Conservation (phyloP, 306 rosid species). For the Crotalaria pallida region DNA sequence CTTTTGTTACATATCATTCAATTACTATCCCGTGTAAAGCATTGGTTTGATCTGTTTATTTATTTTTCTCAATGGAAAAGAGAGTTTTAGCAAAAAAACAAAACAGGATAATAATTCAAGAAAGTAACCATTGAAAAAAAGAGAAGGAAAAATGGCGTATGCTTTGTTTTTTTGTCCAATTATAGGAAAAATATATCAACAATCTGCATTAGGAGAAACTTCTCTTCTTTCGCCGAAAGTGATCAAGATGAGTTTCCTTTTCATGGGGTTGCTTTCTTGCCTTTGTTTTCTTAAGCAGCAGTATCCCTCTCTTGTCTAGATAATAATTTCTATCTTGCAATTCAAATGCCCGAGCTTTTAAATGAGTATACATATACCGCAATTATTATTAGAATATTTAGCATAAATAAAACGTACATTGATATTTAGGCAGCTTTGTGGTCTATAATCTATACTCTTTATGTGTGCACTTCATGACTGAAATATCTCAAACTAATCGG, state of each 20-base stretch:
- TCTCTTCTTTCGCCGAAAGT: slow-evolving; percentile 14
- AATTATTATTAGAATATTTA: background rate
- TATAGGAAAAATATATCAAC: background rate
- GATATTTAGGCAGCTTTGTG: background rate
- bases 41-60: background rate
- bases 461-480: no score
- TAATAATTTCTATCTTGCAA: background rate
- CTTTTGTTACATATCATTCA: no score
- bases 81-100: background rate
- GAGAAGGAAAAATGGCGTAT: background rate
- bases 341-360: slow-evolving; percentile 3
- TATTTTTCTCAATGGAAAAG: background rate
- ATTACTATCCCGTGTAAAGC: no score
- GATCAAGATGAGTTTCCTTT: slow-evolving; percentile 19
- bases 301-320: background rate
- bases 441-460: background rate
- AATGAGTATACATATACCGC: background rate
- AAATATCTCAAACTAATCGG: no score
- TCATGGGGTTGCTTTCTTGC: slow-evolving; percentile 27
- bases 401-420: background rate
- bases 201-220: background rate
- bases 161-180: background rate
- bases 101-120: background rate
- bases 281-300: background rate
- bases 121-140: background rate